Base-by-base conservation (phyloP, 495 filamentous ascomycete genomes). In the Xylaria venustula region DNA sequence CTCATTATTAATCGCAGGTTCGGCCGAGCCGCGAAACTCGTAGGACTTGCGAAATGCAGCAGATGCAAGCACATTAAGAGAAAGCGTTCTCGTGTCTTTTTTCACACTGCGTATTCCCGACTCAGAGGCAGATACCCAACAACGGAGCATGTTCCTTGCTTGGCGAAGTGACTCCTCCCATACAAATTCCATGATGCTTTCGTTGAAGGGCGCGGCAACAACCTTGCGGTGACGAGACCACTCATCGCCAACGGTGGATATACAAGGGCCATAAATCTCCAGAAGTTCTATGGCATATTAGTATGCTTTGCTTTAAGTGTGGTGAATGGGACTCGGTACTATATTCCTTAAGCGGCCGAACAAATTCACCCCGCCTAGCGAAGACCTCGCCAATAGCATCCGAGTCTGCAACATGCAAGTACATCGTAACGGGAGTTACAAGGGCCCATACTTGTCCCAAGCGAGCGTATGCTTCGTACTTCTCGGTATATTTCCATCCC, bases 201-300 rank as follows among this genome's bases (percentile, higher is more conserved):
- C 77, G 58, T 78, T 80, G 58, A 82, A 80, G 0, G 71, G 71
- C 1, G 71, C 55, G 0, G 74, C 66, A 1, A 71, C 71, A 17
- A 73, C 45, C 53, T 71, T 74, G 6, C 78, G 63, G 22, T 80
- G 76, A 14, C 73, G 70, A 53, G 71, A 67, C 78, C 77, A 80
- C 23, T 75, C 70, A 1, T 63, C 54, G 5, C 23, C 25, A 15
- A 37, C 54, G 2, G 61, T 66, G 17, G 55, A 63, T 19, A 66
- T 49, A 45, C 40, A 60, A 3, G 60, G 64, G 5, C 64, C 64
- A 40, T 63, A 66, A 17, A 66, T 23, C 26, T 55, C 60, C n/a
- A 66, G 15, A 3, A 66, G 15, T 23, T 49, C 54, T 66, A 37
- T 9, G 7, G 5, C 2, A 15, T 22, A 36, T 60, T 22, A 60